phyloP scores from a whole-genome alignment of 768 basidiomycete genomes.

The Filobasidium floriforme region DNA sequence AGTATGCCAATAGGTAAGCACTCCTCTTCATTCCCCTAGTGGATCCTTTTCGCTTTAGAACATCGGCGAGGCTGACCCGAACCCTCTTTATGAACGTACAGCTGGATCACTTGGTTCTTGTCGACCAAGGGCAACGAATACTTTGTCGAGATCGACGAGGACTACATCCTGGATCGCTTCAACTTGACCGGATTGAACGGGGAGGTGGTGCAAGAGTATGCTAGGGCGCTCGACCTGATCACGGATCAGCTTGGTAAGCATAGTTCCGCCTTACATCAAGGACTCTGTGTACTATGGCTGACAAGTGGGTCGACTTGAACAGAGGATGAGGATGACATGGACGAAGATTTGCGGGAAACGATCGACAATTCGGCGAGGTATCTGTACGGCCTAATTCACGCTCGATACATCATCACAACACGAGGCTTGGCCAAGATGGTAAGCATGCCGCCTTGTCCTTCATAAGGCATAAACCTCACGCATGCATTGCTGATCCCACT shows the following conservation, averaged over 20 bases:
- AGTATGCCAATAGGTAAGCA: slow-evolving; percentile 77
- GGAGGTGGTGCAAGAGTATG: slow-evolving; percentile 81
- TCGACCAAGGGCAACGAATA: slow-evolving; percentile 98
- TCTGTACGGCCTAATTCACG: slow-evolving; percentile 92
- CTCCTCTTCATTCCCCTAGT: not conserved
- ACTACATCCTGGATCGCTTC: slow-evolving; percentile 99
- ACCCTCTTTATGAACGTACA: slow-evolving; percentile 40
- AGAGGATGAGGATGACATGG: slow-evolving; percentile 77
- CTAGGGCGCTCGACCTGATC: slow-evolving; percentile 88
- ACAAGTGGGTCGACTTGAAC: not conserved
- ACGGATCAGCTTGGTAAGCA: slow-evolving; percentile 83
- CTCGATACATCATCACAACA: slow-evolving; percentile 91
- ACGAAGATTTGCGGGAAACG: slow-evolving; percentile 83
- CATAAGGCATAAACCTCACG: not conserved
- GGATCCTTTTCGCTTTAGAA: slow-evolving; percentile 10
- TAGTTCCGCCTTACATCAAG: not conserved
- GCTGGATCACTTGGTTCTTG: slow-evolving; percentile 97
- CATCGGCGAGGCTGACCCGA: no score
- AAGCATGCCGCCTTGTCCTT: slow-evolving; percentile 19
- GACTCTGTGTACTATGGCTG: not conserved
- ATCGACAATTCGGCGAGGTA: slow-evolving; percentile 88
- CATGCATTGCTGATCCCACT: not conserved
- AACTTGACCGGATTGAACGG: slow-evolving; percentile 93
- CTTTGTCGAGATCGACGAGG: slow-evolving; percentile 95
- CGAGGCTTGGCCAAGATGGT: slow-evolving; percentile 95